Evolutionary conservation across 2,329 filamentous ascomycete genomes (phyloP).

Genomic region (Immersiporthe knoxdaviesiana): DNA sequence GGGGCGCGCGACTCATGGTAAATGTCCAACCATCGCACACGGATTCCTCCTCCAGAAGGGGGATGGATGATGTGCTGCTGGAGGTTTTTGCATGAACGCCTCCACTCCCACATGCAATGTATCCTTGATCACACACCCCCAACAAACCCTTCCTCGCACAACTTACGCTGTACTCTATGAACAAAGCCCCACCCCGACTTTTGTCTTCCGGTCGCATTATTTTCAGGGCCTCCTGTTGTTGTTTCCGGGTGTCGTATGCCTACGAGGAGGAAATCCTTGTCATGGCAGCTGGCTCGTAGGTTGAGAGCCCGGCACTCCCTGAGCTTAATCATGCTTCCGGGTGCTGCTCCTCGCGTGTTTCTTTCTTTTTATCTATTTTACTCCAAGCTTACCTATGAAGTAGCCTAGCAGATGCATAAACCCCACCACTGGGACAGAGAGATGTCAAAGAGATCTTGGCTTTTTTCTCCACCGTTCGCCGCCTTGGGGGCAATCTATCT

Average conservation of each 20-base stretch:
- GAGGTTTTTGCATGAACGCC: background rate
- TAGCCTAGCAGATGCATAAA: background rate
- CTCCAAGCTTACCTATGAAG: background rate
- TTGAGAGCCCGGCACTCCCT: background rate
- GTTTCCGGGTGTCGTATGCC: background rate
- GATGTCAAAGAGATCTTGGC: background rate
- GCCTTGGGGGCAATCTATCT: background rate
- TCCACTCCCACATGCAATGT: background rate
- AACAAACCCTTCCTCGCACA: background rate
- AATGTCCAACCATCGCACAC: background rate
- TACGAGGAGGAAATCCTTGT: background rate
- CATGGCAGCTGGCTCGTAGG: background rate
- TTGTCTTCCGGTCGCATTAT: background rate
- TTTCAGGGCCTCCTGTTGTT: background rate
- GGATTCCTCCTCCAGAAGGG: background rate
- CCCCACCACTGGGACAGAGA: background rate
- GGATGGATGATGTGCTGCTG: background rate
- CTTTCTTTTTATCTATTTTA: background rate
- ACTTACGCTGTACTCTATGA: too few relatives aligned
- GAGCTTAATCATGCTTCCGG: background rate
- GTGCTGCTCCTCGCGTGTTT: background rate
- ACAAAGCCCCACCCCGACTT: too few relatives aligned
- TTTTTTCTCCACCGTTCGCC: background rate
- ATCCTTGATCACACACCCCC: too few relatives aligned
- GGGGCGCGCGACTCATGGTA: background rate